These are phyloP conservation scores for Camptophora hylomeconis DNA, from an alignment of 2,329 filamentous ascomycete species.

Conservation along the genomic window DNA sequence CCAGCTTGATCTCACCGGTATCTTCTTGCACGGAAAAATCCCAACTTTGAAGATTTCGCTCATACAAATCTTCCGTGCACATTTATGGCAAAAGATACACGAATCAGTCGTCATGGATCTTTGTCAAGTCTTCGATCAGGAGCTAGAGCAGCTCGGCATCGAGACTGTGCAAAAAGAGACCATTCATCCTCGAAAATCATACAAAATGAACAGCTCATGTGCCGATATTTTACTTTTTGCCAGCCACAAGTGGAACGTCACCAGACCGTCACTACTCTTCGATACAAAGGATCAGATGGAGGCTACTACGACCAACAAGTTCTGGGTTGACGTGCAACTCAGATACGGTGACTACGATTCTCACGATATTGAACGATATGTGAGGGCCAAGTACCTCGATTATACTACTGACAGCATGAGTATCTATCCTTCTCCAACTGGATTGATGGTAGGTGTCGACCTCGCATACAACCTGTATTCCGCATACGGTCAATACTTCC, in stretches of 20 bases:
- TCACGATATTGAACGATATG: slow-evolving; percentile 96
- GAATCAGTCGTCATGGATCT: slow-evolving; percentile 98
- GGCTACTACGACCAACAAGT: slow-evolving; percentile 91
- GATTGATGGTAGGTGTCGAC: slow-evolving; percentile 95
- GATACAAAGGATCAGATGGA: slow-evolving; percentile 96
- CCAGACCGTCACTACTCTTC: slow-evolving; percentile 78
- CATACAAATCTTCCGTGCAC: slow-evolving; percentile 97
- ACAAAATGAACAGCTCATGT: slow-evolving; percentile 99
- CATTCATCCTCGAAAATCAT: slow-evolving; percentile 96
- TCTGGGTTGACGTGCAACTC: slow-evolving; percentile 95
- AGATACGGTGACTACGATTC: slow-evolving; percentile 98
- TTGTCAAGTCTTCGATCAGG: slow-evolving; percentile 96
- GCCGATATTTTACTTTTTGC: slow-evolving; percentile 95
- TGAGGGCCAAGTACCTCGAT: slow-evolving; percentile 93
- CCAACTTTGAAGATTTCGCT: slow-evolving; percentile 94
- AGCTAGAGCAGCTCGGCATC: slow-evolving; percentile 87
- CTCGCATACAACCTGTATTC: slow-evolving; percentile 97
- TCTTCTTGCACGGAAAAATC: slow-evolving; percentile 98
- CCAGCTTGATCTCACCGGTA: slow-evolving; percentile 91
- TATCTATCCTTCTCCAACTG: slow-evolving; percentile 93
- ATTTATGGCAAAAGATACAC: slow-evolving; percentile 99
- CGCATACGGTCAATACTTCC: slow-evolving; percentile 97
- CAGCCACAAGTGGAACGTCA: slow-evolving; percentile 98
- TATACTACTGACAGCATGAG: slow-evolving; percentile 98
- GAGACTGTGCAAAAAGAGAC: slow-evolving; percentile 98